Percentiles rank a stretch among this genome's conserved stretches.
These are phyloP conservation scores for Trebouxia sp. DNA, from an alignment of 139 green algal genomes.

Conservation along the genomic window DNA sequence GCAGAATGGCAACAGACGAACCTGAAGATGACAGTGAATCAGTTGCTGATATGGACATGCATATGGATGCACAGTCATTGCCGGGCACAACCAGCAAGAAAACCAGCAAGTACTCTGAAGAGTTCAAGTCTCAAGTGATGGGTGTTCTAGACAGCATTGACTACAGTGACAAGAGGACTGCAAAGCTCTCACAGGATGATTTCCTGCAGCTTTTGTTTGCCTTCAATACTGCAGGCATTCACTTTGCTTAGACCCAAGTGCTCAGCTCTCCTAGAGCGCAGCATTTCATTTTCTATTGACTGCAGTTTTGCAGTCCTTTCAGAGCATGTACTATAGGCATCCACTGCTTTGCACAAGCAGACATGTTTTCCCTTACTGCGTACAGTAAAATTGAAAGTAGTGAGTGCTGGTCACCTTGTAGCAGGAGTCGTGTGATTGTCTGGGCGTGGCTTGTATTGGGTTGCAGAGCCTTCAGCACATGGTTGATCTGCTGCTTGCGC, in stretches of 20 bases:
- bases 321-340: no score
- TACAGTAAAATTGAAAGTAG: no score
- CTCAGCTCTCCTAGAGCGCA: no score
- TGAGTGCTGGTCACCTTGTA: no score
- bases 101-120: slow-evolving; percentile 47
- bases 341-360: no score
- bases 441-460: no score
- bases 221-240: slow-evolving; percentile 93
- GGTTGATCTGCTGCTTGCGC: no score
- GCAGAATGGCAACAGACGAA: slow-evolving; percentile 20
- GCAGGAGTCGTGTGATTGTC: no score
- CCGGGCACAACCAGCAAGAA: slow-evolving; percentile 11
- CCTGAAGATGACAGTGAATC: neutral
- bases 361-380: no score
- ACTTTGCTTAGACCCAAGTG: no score
- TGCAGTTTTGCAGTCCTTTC: no score
- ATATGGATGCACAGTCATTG: neutral
- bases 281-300: neutral
- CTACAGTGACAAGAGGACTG: slow-evolving; percentile 75
- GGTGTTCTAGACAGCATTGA: slow-evolving; percentile 66
- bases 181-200: slow-evolving; percentile 96
- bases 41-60: neutral
- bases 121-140: slow-evolving; percentile 78
- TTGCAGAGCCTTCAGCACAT: no score
- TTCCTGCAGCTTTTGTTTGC: slow-evolving; percentile 88